Conservation (phyloP, 768 basidiomycete species). For the Lyophyllum shimeji region DNA sequence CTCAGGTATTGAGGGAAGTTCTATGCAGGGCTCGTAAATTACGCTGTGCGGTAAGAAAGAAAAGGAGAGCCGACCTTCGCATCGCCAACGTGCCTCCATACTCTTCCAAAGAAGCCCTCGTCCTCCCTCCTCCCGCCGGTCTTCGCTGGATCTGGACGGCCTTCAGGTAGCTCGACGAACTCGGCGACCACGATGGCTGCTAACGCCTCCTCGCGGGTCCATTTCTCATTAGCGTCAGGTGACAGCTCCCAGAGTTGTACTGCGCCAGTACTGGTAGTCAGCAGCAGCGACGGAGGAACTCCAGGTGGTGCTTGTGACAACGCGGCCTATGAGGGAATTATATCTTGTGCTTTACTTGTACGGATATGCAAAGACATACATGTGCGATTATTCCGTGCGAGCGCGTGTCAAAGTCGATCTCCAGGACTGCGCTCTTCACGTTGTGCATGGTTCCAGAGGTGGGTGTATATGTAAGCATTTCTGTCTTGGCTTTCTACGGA, state of each 20-base stretch:
- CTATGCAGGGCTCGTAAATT: conserved; percentile 43
- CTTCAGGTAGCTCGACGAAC: conserved; percentile 79
- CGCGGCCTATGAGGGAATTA: conserved; percentile 29
- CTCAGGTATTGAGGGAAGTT: conserved; percentile 68
- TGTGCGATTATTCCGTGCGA: conserved; percentile 68
- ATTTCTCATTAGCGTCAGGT: conserved; percentile 40
- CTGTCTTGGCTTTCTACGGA: conserved; percentile 50
- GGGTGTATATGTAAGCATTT: conserved; percentile 49
- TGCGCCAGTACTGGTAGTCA: conserved; percentile 76
- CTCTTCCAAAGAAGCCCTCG: conserved; percentile 51
- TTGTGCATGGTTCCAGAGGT: conserved; percentile 30
- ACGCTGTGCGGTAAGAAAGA: background rate
- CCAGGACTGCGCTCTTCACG: conserved; percentile 29
- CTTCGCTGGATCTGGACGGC: conserved; percentile 24
- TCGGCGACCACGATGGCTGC: conserved; percentile 61
- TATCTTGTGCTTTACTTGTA: background rate
- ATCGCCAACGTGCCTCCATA: conserved; percentile 58
- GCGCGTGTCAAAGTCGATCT: conserved; percentile 64
- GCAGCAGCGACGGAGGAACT: conserved; percentile 40
- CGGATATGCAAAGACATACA: conserved; percentile 38
- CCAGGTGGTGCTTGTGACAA: conserved; percentile 40
- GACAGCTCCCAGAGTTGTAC: conserved; percentile 73
- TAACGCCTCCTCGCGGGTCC: conserved; percentile 83
- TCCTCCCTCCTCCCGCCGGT: conserved; percentile 35
- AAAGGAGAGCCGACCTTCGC: conserved; percentile 47